Conservation (phyloP, 2,329 filamentous ascomycete species). For the Calonectria fujianensis region DNA sequence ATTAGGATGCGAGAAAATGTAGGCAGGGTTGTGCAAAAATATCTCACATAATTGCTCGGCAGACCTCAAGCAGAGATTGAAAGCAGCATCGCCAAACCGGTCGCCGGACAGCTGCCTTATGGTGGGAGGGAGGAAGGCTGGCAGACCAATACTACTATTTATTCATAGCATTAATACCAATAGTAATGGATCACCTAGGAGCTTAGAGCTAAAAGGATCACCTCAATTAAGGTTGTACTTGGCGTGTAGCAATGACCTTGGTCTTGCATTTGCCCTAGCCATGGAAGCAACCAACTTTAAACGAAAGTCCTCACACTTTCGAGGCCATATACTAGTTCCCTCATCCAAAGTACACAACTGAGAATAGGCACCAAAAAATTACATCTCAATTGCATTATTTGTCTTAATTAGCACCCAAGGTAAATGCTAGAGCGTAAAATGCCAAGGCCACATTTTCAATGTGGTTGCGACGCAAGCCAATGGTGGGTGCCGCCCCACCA, state of each 20-base stretch:
- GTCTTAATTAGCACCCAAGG: neutral
- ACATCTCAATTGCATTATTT: neutral
- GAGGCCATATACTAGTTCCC: neutral
- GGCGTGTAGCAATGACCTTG: neutral
- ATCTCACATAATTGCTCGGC: neutral
- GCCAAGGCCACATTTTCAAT: neutral
- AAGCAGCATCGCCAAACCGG: neutral
- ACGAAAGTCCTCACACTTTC: neutral
- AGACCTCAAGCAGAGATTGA: neutral
- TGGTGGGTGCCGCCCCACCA: conserved; percentile 14
- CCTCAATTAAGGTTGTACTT: neutral
- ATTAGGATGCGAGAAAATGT: too few species aligned
- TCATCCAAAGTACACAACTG: neutral
- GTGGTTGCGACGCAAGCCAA: neutral
- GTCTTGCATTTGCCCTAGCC: neutral
- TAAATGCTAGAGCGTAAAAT: neutral
- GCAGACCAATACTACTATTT: neutral
- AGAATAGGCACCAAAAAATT: neutral
- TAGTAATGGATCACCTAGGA: neutral
- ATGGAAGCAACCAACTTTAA: neutral
- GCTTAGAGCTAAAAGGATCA: neutral
- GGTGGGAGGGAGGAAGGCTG: neutral
- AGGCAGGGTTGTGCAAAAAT: too few species aligned
- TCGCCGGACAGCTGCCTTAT: neutral
- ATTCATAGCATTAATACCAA: neutral